Percentiles rank a stretch among this genome's conserved stretches.
Conservation (phyloP, 495 filamentous ascomycete species). For the Neurospora sp. region DNA sequence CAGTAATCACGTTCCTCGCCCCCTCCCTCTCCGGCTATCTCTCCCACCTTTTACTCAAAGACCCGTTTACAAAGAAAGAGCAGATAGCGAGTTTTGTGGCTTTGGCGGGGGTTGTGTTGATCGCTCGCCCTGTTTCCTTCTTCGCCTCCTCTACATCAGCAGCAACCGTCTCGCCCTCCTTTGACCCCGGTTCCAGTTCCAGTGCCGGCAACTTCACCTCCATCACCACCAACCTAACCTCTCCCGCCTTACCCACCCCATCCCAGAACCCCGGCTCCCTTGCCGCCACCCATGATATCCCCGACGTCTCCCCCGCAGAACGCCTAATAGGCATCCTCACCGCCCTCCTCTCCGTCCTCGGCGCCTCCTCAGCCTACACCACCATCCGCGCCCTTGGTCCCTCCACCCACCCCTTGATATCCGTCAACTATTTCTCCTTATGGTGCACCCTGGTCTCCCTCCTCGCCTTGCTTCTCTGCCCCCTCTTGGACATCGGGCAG, state of each 20-base stretch:
- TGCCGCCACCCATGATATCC: neutral
- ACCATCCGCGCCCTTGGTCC: conserved; percentile 77
- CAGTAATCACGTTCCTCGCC: conserved; percentile 83
- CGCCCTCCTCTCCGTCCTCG: conserved; percentile 72
- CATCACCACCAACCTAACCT: no score
- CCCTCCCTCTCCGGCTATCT: conserved; percentile 76
- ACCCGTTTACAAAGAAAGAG: conserved; percentile 72
- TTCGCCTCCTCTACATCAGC: conserved; percentile 21
- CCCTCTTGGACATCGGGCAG: conserved; percentile 34
- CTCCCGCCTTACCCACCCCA: no score
- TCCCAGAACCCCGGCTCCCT: no score
- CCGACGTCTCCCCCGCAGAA: conserved; percentile 13
- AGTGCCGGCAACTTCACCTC: no score
- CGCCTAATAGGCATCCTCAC: conserved; percentile 48
- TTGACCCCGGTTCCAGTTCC: no score
- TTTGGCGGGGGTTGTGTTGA: conserved; percentile 71
- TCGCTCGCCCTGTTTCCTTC: conserved; percentile 63
- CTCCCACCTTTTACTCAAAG: conserved; percentile 62
- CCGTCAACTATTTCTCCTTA: conserved; percentile 74
- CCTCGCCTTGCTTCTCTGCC: conserved; percentile 42
- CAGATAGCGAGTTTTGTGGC: conserved; percentile 68
- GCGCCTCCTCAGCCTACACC: conserved; percentile 66
- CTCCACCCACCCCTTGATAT: conserved; percentile 73
- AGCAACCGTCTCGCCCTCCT: neutral
- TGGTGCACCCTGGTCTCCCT: conserved; percentile 59